Conservation (phyloP, 345 rosid genomes). For the Acer campestre region DNA sequence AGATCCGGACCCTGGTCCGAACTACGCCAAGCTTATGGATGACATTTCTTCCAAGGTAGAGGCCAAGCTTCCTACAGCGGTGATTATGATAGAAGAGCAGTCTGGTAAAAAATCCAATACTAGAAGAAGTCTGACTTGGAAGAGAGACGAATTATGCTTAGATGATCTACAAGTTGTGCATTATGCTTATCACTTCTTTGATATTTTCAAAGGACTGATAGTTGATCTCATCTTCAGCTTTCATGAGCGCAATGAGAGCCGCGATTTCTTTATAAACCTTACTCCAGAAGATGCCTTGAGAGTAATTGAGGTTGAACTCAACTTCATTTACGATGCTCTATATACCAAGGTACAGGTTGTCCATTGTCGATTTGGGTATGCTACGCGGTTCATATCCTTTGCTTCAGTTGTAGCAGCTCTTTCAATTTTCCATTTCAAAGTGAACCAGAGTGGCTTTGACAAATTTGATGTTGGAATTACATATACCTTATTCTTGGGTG, state of each 20-base stretch:
- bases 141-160: too few relatives aligned
- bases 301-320: conserved; percentile 35
- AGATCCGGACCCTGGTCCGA: conserved; percentile 6
- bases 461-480: background rate
- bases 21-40: conserved; percentile 15
- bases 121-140: background rate
- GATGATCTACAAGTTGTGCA: background rate
- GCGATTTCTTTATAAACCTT: background rate
- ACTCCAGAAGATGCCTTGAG: conserved; percentile 17
- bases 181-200: conserved; percentile 1
- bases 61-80: conserved; percentile 29
- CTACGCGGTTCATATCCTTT: background rate
- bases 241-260: conserved; percentile 22
- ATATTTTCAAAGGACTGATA: conserved; percentile 22
- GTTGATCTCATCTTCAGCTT: conserved; percentile 32
- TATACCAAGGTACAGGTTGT: conserved; percentile 25
- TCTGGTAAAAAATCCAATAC: background rate
- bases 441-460: background rate
- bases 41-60: background rate
- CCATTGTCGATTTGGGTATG: background rate
- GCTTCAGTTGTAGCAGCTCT: background rate
- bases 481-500: background rate
- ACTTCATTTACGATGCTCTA: conserved; percentile 30
- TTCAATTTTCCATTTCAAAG: background rate
- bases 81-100: conserved; percentile 7